Evolutionary conservation across 2,329 filamentous ascomycete genomes (phyloP).

Genomic region (Pseudocercospora fijiensis): DNA sequence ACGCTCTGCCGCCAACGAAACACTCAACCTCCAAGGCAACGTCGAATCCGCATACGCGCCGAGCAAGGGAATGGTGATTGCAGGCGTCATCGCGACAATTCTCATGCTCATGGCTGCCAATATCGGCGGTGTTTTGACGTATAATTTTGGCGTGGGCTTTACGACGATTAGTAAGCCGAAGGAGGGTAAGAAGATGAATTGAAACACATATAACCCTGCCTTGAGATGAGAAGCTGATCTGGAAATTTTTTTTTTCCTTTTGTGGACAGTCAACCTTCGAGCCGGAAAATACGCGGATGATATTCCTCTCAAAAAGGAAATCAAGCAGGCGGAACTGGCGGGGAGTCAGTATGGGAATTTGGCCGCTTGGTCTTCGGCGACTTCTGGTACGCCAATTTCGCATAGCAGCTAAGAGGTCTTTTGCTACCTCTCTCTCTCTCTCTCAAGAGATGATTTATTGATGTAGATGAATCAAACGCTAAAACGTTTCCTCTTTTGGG

Average conservation of each 20-base stretch:
- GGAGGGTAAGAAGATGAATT: conserved; percentile 23
- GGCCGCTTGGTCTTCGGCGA: background rate
- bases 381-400: conserved; percentile 5
- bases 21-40: conserved; percentile 31
- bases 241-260: background rate
- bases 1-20: conserved; percentile 34
- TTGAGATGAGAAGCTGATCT: background rate
- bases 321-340: conserved; percentile 15
- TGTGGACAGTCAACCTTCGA: conserved; percentile 21
- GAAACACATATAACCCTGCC: too few relatives aligned
- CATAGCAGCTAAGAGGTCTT: background rate
- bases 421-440: background rate
- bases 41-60: conserved; percentile 39
- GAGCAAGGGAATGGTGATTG: conserved; percentile 39
- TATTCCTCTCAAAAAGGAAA: conserved; percentile 11
- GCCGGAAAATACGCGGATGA: conserved; percentile 19
- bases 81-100: conserved; percentile 40
- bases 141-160: conserved; percentile 49
- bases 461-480: background rate
- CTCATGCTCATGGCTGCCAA: conserved; percentile 44
- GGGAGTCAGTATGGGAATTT: conserved; percentile 3
- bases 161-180: conserved; percentile 34
- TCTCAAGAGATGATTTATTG: too few relatives aligned
- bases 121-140: conserved; percentile 47
- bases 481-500: background rate